A percentile compares a stretch with the other conserved stretches of the same genome.
phyloP scores from a whole-genome alignment of 2,329 filamentous ascomycete species.

The Pseudonectria buxi region DNA sequence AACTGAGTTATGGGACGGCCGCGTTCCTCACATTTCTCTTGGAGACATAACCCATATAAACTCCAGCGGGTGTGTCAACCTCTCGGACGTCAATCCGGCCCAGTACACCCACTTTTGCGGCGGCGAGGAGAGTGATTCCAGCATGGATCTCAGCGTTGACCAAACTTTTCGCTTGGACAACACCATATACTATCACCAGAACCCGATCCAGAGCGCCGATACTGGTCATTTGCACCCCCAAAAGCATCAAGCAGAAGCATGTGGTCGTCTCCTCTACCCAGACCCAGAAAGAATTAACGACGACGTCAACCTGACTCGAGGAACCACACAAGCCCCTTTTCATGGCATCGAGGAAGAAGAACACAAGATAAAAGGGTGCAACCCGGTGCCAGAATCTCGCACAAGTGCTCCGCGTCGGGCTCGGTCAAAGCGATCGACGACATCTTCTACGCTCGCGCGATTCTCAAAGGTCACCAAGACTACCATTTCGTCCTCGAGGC shows the following conservation, averaged over 20 bases:
- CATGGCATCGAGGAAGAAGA: conserved; percentile 1
- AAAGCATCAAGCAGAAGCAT: conserved; percentile 1
- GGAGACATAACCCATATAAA: conserved; percentile 7
- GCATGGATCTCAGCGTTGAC: conserved; percentile 4
- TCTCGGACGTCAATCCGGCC: conserved; percentile 8
- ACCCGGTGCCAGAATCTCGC: conserved; percentile 1
- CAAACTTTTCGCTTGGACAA: conserved; percentile 1
- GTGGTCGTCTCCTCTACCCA: conserved; percentile 5
- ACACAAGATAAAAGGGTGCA: conserved; percentile 3
- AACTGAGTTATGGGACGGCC: conserved; percentile 1
- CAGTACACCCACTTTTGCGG: conserved; percentile 1
- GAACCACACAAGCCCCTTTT: background rate
- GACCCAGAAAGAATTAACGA: conserved; percentile 6
- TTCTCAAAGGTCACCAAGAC: conserved; percentile 8
- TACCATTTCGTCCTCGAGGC: background rate
- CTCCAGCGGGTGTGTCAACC: conserved; percentile 11
- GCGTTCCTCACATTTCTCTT: conserved; percentile 1
- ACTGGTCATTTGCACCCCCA: background rate
- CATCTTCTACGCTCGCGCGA: background rate
- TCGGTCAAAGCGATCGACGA: conserved; percentile 7
- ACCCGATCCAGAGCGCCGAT: background rate
- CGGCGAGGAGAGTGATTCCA: background rate
- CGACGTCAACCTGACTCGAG: background rate
- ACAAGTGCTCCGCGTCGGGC: conserved; percentile 8
- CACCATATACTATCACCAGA: background rate